phyloP scores from a whole-genome alignment of 495 filamentous ascomycete species.

The Pyronema omphalodes region DNA sequence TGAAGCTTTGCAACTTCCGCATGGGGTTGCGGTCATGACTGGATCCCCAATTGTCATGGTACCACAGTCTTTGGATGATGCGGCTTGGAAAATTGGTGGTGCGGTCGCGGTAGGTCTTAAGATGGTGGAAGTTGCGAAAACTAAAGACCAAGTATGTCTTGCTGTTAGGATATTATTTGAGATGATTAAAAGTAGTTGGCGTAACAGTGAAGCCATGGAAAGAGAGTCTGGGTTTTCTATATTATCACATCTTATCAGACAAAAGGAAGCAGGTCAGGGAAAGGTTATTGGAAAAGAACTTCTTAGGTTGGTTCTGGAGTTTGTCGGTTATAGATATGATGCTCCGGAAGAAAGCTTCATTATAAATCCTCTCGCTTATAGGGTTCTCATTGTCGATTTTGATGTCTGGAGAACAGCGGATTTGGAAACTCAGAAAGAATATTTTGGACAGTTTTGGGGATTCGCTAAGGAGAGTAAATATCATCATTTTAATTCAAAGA shows the following conservation, averaged over 20 bases:
- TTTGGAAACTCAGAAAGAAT: conserved; percentile 54
- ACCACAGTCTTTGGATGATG: conserved; percentile 71
- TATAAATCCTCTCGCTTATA: conserved; percentile 84
- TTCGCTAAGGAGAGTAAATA: conserved; percentile 75
- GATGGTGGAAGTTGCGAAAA: conserved; percentile 55
- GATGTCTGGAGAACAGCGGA: conserved; percentile 77
- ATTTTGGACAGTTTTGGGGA: conserved; percentile 75
- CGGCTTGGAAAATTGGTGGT: conserved; percentile 79
- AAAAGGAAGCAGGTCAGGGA: conserved; percentile 12
- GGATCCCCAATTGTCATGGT: conserved; percentile 68
- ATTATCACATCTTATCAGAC: conserved; percentile 38
- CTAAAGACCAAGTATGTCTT: conserved; percentile 47
- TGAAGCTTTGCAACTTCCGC: conserved; percentile 57
- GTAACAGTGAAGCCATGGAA: conserved; percentile 97
- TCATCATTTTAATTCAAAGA: conserved; percentile 74
- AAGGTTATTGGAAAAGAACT: conserved; percentile 32
- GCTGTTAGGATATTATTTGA: conserved; percentile 70
- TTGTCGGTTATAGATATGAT: conserved; percentile 67
- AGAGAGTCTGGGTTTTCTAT: conserved; percentile 84
- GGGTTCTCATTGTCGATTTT: conserved; percentile 75
- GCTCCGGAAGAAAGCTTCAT: conserved; percentile 54
- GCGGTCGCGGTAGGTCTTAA: conserved; percentile 70
- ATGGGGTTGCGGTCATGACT: conserved; percentile 63
- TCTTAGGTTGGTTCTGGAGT: conserved; percentile 57
- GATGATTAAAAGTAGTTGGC: conserved; percentile 73